A percentile compares a stretch with the other conserved stretches of the same genome.
phyloP scores from a whole-genome alignment of 495 filamentous ascomycete genomes.

The Aspergillus ellipticus region DNA sequence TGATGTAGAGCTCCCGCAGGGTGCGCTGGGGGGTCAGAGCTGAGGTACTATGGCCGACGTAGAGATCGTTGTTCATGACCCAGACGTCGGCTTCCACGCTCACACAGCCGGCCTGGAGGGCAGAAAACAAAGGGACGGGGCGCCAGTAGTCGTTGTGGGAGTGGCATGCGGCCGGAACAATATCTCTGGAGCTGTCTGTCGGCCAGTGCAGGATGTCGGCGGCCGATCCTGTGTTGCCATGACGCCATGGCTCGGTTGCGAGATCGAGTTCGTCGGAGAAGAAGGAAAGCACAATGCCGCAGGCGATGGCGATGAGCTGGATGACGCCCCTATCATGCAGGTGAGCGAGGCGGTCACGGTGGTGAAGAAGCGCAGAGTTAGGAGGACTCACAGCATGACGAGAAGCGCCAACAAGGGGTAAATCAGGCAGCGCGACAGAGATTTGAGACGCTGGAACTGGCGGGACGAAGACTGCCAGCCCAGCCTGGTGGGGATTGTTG shows the following conservation, averaged over 20 bases:
- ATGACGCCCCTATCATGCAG: constrained; percentile 36
- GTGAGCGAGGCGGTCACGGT: not conserved
- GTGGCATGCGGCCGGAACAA: constrained; percentile 61
- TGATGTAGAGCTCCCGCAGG: constrained; percentile 51
- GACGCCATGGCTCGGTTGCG: constrained; percentile 42
- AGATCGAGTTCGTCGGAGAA: constrained; percentile 56
- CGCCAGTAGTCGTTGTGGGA: constrained; percentile 94
- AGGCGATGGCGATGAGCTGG: constrained; percentile 48
- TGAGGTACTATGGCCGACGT: constrained; percentile 51
- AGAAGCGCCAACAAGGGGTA: constrained; percentile 25
- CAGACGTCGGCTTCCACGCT: constrained; percentile 86
- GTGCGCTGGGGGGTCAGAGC: constrained; percentile 48
- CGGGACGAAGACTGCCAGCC: not conserved
- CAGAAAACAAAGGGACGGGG: constrained; percentile 64
- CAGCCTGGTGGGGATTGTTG: not conserved
- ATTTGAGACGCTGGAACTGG: constrained; percentile 3
- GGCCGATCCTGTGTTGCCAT: constrained; percentile 42
- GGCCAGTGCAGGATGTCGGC: constrained; percentile 58
- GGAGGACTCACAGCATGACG: constrained; percentile 35
- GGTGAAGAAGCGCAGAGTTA: too few relatives aligned
- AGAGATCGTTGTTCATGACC: constrained; percentile 67
- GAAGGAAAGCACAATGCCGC: constrained; percentile 48
- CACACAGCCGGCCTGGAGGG: constrained; percentile 61
- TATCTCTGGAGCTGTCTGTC: constrained; percentile 70
- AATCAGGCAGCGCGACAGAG: constrained; percentile 18